Evolutionary conservation across 768 basidiomycete species (phyloP).

Genomic region (Lactifluus subvellereus): DNA sequence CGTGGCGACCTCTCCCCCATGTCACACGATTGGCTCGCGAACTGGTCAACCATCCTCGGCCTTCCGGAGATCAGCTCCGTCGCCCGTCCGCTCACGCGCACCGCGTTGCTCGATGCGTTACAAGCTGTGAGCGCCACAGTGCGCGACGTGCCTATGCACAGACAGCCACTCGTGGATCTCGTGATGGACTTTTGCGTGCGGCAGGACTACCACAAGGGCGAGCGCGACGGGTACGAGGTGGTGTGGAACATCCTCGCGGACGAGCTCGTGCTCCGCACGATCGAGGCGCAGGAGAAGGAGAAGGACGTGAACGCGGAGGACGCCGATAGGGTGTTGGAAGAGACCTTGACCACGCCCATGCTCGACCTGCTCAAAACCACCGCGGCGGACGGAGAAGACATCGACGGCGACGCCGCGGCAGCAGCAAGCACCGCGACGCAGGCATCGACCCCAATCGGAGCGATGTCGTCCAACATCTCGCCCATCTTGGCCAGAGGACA

Average conservation of each 20-base stretch:
- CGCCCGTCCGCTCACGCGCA: conserved; percentile 46
- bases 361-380: conserved; percentile 20
- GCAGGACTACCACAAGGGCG: conserved; percentile 24
- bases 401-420: conserved; percentile 21
- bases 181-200: conserved; percentile 47
- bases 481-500: conserved; percentile 55
- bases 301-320: conserved; percentile 33
- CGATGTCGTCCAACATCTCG: conserved; percentile 34
- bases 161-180: conserved; percentile 46
- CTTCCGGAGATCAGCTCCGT: conserved; percentile 34
- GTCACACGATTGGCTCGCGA: conserved; percentile 62
- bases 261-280: conserved; percentile 30
- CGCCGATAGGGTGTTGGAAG: conserved; percentile 7
- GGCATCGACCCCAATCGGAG: conserved; percentile 17
- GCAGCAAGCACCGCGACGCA: conserved; percentile 10
- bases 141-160: conserved; percentile 62
- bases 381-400: conserved; percentile 9
- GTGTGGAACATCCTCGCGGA: conserved; percentile 27
- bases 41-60: conserved; percentile 56
- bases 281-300: conserved; percentile 35
- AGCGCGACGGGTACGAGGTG: conserved; percentile 22
- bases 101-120: conserved; percentile 52
- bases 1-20: conserved; percentile 67
- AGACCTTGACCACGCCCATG: conserved; percentile 14
- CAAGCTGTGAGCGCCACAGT: conserved; percentile 57